Percentiles rank a stretch among this genome's conserved stretches.
phyloP scores from a whole-genome alignment of 2,329 filamentous ascomycete genomes.

The Colletotrichum lindemuthianum region DNA sequence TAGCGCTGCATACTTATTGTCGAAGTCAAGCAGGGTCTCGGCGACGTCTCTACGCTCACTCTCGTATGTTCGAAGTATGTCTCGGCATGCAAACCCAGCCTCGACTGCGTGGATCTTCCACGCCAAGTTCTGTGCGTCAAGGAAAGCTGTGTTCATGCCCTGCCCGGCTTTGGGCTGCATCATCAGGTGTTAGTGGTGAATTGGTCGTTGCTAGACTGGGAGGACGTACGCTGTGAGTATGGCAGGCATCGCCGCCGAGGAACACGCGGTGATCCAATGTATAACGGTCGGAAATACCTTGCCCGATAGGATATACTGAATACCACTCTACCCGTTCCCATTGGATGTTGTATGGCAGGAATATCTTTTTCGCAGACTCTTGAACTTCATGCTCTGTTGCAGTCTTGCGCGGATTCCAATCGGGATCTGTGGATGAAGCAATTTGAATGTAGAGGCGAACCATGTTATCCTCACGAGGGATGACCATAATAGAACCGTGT shows the following conservation, averaged over 20 bases:
- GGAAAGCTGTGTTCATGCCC: conserved; percentile 83
- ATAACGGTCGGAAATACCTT: conserved; percentile 76
- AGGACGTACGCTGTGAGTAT: conserved; percentile 81
- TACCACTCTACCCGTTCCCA: conserved; percentile 79
- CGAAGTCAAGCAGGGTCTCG: conserved; percentile 85
- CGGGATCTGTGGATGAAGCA: conserved; percentile 67
- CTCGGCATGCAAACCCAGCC: conserved; percentile 78
- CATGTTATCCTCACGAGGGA: conserved; percentile 72
- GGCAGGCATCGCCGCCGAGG: conserved; percentile 80
- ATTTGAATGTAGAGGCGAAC: conserved; percentile 77
- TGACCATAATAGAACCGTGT: conserved; percentile 81
- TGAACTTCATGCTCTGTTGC: conserved; percentile 73
- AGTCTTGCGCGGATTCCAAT: conserved; percentile 70
- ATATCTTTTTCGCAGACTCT: conserved; percentile 70
- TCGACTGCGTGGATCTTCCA: conserved; percentile 98
- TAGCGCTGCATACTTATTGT: conserved; percentile 88
- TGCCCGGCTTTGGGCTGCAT: conserved; percentile 78
- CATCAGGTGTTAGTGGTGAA: conserved; percentile 6
- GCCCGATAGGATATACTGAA: conserved; percentile 80
- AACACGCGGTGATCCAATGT: conserved; percentile 77
- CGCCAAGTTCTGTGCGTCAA: conserved; percentile 87
- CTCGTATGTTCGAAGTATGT: conserved; percentile 86
- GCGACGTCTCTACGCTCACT: conserved; percentile 85
- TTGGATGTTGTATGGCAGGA: conserved; percentile 73
- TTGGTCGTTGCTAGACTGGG: too few relatives aligned